Evolutionary conservation across 164 flowering plant species (phyloP).

Genomic region (Piper betle): DNA sequence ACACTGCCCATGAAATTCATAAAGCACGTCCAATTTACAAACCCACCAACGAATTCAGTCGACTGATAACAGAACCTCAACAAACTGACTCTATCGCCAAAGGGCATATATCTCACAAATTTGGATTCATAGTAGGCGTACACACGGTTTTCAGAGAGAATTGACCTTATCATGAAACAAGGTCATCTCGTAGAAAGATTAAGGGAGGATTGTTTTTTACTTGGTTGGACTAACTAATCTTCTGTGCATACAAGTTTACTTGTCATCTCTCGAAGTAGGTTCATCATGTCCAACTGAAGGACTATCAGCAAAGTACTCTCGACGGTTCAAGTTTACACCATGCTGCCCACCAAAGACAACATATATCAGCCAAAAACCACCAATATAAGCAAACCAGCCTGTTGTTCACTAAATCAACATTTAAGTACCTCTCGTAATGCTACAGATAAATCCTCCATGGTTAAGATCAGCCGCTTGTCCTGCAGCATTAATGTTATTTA

Average conservation of each 20-base stretch:
- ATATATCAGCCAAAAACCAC: not conserved
- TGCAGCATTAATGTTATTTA: slow-evolving; percentile 10
- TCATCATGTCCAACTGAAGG: slow-evolving; percentile 68
- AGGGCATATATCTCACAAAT: too few species aligned
- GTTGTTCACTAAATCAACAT: not conserved
- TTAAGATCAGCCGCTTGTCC: slow-evolving; percentile 87
- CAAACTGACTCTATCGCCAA: too few species aligned
- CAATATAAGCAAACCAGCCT: not conserved
- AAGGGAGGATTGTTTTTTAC: too few species aligned
- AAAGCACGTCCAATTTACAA: too few species aligned
- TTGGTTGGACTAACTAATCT: too few species aligned
- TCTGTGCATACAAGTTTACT: slow-evolving; percentile 4
- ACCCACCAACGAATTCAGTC: too few species aligned
- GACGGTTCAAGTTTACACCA: slow-evolving; percentile 82
- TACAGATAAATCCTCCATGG: slow-evolving; percentile 95
- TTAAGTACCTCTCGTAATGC: slow-evolving; percentile 70
- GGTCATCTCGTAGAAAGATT: too few species aligned
- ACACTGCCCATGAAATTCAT: too few species aligned
- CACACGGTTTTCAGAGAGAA: not conserved
- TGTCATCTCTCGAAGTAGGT: slow-evolving; percentile 51
- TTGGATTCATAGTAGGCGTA: not conserved
- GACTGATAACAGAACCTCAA: too few species aligned
- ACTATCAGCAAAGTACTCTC: slow-evolving; percentile 85
- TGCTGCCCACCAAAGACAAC: slow-evolving; percentile 28
- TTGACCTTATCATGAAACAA: not conserved